Percentiles rank a stretch among this genome's conserved stretches.
These are phyloP conservation scores for Aspergillus phoenicis DNA, from an alignment of 2,329 filamentous ascomycete species.

Conservation along the genomic window DNA sequence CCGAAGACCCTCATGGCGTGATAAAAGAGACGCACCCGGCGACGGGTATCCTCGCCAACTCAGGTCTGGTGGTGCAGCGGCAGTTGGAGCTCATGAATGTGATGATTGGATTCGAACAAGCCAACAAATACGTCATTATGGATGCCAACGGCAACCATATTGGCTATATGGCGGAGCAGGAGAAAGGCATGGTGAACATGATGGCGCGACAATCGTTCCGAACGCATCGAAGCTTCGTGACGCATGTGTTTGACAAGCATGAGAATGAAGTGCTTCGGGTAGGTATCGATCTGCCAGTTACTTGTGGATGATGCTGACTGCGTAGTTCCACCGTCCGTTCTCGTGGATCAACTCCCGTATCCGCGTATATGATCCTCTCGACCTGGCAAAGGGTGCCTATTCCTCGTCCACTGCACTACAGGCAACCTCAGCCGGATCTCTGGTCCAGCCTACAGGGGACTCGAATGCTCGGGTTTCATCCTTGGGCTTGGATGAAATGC, in stretches of 20 bases:
- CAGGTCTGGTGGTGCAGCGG: conserved; percentile 63
- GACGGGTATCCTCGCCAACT: conserved; percentile 60
- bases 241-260: conserved; percentile 64
- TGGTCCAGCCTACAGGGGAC: conserved; percentile 42
- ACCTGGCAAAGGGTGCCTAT: conserved; percentile 34
- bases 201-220: conserved; percentile 62
- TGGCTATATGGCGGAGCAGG: conserved; percentile 66
- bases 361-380: conserved; percentile 57
- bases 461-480: conserved; percentile 56
- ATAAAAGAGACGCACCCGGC: conserved; percentile 63
- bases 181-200: conserved; percentile 59
- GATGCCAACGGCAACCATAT: conserved; percentile 65
- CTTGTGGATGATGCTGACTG: conserved; percentile 12
- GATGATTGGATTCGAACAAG: conserved; percentile 67
- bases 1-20: conserved; percentile 62
- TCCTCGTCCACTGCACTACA: conserved; percentile 49
- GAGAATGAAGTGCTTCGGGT: conserved; percentile 62
- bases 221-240: conserved; percentile 66
- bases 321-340: conserved; percentile 63
- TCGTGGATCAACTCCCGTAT: conserved; percentile 65
- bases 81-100: conserved; percentile 69
- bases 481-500: conserved; percentile 60
- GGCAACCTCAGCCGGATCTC: conserved; percentile 46
- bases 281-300: neutral
- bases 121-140: conserved; percentile 67